Evolutionary conservation across 345 rosid genomes (phyloP).

Genomic region (Camelina sativa): DNA sequence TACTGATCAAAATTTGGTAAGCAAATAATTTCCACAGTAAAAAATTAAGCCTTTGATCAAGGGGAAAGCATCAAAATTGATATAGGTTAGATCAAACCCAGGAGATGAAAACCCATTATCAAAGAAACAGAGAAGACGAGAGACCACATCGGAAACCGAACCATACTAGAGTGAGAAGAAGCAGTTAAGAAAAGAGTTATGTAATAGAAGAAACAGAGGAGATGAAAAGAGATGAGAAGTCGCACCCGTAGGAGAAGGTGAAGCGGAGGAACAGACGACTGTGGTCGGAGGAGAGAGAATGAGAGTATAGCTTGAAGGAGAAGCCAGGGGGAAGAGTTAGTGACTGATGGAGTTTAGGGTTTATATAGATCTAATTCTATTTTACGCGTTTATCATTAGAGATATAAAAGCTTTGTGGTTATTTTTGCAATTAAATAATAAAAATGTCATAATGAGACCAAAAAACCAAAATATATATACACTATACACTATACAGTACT

Average conservation of each 20-base stretch:
- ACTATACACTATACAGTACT: too few relatives aligned
- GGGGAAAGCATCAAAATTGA: neutral
- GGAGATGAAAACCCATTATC: constrained; percentile 22
- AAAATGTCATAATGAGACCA: neutral
- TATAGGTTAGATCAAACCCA: constrained; percentile 24
- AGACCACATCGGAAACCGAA: constrained; percentile 16
- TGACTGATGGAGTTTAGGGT: constrained; percentile 19
- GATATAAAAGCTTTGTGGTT: neutral
- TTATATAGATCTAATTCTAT: constrained; percentile 2
- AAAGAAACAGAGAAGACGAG: neutral
- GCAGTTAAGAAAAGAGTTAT: neutral
- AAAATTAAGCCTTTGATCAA: constrained; percentile 8
- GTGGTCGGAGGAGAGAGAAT: constrained; percentile 24
- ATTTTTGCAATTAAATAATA: neutral
- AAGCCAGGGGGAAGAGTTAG: constrained; percentile 15
- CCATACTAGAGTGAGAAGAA: neutral
- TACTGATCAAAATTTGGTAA: constrained; percentile 12
- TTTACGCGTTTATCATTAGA: constrained; percentile 16
- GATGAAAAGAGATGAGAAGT: constrained; percentile 9
- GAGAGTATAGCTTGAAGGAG: constrained; percentile 35
- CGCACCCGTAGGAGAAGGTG: constrained; percentile 9
- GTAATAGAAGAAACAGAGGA: constrained; percentile 7
- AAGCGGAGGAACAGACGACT: constrained; percentile 24
- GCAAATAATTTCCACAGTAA: neutral
- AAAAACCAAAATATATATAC: neutral